Evolutionary conservation across 2,329 filamentous ascomycete species (phyloP), one percentile per base, ranked within the genome.

Genomic region (Stagonosporopsis cucurbitacearum): DNA sequence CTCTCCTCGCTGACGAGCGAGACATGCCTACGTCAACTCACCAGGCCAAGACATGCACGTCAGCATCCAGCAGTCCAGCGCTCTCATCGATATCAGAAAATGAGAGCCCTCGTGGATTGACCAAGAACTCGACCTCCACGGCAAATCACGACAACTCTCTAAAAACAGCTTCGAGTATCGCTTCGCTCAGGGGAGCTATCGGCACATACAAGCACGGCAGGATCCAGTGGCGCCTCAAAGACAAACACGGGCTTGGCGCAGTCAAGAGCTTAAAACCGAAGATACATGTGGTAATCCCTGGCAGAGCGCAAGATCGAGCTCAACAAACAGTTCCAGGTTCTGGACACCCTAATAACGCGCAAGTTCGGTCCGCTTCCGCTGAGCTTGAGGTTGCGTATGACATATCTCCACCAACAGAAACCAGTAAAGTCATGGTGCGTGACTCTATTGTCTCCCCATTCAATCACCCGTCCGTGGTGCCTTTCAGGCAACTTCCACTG

Each of bases 121-220:
- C 40, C 35, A 60, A 52, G 58, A 68, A 59, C 56, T 59, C 58
- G 36, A 59, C 63, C 20, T 51, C 49, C 25, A 55, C 63, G 25
- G 55, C 45, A 51, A 54, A 52, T 44, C 60, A 61, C 28, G 47
- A 52, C 15, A 40, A 41, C 39, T 68, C 60, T 57, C 72, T 63
- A 25, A 69, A 70, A 48, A 69, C 64, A 25, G 62, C 65, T 32
- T 53, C 62, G 12, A 60, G 51, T 46, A 63, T 59, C 44, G 51
- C 63, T 28, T 65, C 67, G 17, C 53, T 68, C n/a, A 67, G 62
- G 30, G 59, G 62, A 33, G 74, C 65, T n/a, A 77, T 81, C 56
- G 79, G 78, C 6, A 68, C 77, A 4, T 81, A 79, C 73, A 77
- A 75, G 46, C 68, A 80, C 61, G 79, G 79, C 5, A 72, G 73